Base-by-base conservation (phyloP, 306 rosid genomes). In the Senna tora region DNA sequence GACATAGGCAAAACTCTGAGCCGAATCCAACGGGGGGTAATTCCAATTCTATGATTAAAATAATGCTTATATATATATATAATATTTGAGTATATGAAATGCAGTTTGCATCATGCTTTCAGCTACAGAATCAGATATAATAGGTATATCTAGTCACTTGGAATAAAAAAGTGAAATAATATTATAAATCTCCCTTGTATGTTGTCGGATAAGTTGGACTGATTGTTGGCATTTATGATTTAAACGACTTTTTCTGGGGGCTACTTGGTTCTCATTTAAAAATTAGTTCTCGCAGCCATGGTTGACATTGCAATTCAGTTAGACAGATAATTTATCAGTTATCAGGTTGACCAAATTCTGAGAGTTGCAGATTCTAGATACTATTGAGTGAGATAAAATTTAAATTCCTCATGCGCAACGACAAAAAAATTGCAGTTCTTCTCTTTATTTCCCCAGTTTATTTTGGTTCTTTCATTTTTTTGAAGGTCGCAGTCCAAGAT, bases 11-110 rank as follows among this genome's bases (percentile, higher is more conserved):
- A 85, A 81, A 95, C 93, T 52, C 77, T 95, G 41, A 38, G 88
- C 74, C 89, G 99, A 74, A 91, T 95, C 65, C 91, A 89, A 16
- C 90, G 93, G 0, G 99, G 96, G 91, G 99, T 95, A 82, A 79
- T 83, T 70, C 46, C 80, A 52, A 62, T 62, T 66, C 59, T 60
- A 41, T 13, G 7, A 45, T 74, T 82, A 17, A 74, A 69, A 51
- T 38, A 33, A 9, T 70, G 30, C 69, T 49, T 55, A 54, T 58
- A 67, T 45, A 49, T 49, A 33, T 33, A 6, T 33, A 6, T 33
- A 6, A 32, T 57, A 33, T 77, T 67, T 28, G 28, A 19, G 41
- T 30, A 60, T 67, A 34, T 64, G 42, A 43, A 60, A 5, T 19
- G 75, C 39, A 52, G 17, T 61, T 51, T 54, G 20, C 30, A 5